phyloP scores from a whole-genome alignment of 2,329 filamentous ascomycete genomes.

The Pestalotiopsis sp. region DNA sequence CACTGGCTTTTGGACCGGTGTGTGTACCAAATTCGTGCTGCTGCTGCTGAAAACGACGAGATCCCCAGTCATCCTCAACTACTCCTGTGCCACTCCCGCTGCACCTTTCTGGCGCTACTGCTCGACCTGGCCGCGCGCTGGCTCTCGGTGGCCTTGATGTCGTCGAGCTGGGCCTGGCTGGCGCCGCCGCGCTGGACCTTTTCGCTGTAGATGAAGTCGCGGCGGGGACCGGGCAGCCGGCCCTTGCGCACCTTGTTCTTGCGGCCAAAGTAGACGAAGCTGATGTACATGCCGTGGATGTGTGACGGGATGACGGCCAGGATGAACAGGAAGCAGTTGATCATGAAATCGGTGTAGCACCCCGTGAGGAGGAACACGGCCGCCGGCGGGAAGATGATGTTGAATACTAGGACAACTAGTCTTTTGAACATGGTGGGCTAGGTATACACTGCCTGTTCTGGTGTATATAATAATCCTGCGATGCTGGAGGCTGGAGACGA shows the following conservation, averaged over 20 bases:
- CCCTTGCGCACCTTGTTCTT: constrained; percentile 12
- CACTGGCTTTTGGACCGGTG: not conserved
- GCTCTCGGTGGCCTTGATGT: not conserved
- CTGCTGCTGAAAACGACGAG: not conserved
- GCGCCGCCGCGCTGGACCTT: constrained; percentile 10
- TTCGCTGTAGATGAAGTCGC: constrained; percentile 9
- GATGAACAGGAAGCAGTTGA: constrained; percentile 12
- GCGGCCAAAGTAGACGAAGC: constrained; percentile 10
- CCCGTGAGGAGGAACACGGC: constrained; percentile 2
- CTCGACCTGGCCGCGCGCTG: not conserved
- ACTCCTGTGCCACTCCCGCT: not conserved
- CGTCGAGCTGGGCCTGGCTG: not conserved
- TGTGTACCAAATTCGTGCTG: not conserved
- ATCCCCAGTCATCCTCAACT: not conserved
- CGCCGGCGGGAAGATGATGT: constrained; percentile 1
- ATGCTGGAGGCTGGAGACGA: too few relatives aligned
- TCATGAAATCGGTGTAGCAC: constrained; percentile 2
- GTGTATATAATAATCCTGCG: too few relatives aligned
- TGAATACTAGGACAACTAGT: constrained; percentile 9
- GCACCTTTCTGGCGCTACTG: not conserved
- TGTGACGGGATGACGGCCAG: constrained; percentile 11
- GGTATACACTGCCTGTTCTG: not conserved
- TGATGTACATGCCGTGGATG: constrained; percentile 14
- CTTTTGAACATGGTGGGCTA: constrained; percentile 9
- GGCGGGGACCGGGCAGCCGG: not conserved